Conservation (phyloP, 148 eudicot species). For the Cornus florida region DNA sequence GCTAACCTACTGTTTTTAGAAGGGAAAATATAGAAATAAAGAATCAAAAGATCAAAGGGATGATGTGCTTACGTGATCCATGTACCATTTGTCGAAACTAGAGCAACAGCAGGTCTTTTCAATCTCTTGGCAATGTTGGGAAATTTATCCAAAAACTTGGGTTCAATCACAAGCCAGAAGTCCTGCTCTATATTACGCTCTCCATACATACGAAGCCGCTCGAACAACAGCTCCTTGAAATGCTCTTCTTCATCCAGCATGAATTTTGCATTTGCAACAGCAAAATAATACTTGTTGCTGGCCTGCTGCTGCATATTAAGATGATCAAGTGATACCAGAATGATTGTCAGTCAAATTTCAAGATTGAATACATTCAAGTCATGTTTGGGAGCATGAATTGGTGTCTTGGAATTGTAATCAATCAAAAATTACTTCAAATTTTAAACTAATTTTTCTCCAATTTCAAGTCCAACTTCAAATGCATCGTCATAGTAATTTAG, state of each 20-base stretch:
- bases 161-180: constrained; percentile 98
- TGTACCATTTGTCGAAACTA: constrained; percentile 90
- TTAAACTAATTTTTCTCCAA: not conserved
- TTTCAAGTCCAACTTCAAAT: not conserved
- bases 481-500: no score
- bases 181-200: constrained; percentile 78
- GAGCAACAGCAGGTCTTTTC: constrained; percentile 96
- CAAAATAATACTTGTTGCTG: constrained; percentile 66
- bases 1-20: not conserved
- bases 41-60: constrained; percentile 6
- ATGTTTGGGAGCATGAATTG: no score
- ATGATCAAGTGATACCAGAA: not conserved
- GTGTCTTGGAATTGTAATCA: not conserved
- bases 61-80: constrained; percentile 85
- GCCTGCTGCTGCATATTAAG: constrained; percentile 45
- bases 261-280: constrained; percentile 97
- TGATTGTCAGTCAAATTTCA: not conserved
- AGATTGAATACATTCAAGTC: not conserved
- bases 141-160: constrained; percentile 86
- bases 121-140: constrained; percentile 76
- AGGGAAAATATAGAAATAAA: constrained; percentile 1
- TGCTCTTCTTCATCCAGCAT: constrained; percentile 99
- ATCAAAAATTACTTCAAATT: no score
- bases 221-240: constrained; percentile 78
- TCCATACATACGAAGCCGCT: constrained; percentile 58